These are phyloP conservation scores for Tetradesmus obliquus DNA, from an alignment of 139 green algal genomes.

Conservation along the genomic window DNA sequence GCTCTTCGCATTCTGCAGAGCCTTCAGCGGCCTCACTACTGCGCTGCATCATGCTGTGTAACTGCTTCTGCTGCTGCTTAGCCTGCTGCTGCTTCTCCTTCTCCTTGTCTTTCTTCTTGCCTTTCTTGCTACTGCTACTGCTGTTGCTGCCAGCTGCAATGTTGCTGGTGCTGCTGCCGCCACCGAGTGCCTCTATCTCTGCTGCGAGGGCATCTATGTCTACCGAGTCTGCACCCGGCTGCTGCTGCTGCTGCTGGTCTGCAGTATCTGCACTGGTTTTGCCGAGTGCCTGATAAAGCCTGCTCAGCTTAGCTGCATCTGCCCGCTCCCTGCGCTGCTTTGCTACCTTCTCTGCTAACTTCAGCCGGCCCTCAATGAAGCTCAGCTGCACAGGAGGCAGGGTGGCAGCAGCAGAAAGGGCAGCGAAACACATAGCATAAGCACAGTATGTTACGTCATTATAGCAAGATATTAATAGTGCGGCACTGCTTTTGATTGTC, in stretches of 20 bases:
- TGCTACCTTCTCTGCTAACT: not conserved
- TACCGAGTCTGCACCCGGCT: not conserved
- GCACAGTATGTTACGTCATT: not conserved
- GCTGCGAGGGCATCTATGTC: conserved; percentile 31
- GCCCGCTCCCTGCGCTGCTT: not conserved
- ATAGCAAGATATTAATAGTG: not conserved
- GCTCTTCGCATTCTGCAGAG: too few relatives aligned
- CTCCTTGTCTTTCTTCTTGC: not conserved
- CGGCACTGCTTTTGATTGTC: too few relatives aligned
- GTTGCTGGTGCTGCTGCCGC: not conserved
- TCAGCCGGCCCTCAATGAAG: not conserved
- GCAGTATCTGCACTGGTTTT: not conserved
- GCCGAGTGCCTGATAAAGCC: too few relatives aligned
- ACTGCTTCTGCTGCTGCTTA: not conserved
- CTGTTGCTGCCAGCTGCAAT: not conserved
- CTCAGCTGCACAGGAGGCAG: not conserved
- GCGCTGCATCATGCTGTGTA: not conserved
- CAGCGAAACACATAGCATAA: too few relatives aligned
- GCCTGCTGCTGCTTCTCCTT: conserved; percentile 30
- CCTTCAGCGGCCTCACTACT: too few relatives aligned
- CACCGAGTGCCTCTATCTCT: conserved; percentile 15
- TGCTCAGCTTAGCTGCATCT: not conserved
- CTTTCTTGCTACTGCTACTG: not conserved
- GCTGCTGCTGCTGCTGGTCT: not conserved
- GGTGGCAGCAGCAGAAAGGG: not conserved